Evolutionary conservation across 305 asterid genomes (phyloP).

Genomic region (Fraxinus xanthoxyloides): DNA sequence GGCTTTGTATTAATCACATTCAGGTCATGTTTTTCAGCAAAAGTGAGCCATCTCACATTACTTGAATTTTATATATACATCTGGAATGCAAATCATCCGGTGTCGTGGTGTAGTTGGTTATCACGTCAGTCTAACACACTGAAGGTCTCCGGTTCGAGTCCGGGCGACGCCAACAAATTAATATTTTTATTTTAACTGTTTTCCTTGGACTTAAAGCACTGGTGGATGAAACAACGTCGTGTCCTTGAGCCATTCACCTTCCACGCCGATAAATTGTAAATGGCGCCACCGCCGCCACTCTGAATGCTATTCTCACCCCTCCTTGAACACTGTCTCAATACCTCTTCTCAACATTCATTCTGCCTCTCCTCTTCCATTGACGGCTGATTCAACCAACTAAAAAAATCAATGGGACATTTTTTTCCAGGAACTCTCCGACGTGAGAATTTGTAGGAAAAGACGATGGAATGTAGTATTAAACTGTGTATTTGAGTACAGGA

Average conservation of each 20-base stretch:
- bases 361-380: neutral
- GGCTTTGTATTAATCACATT: neutral
- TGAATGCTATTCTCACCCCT: neutral
- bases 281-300: neutral
- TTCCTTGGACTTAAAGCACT: neutral
- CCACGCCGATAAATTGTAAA: neutral
- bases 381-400: neutral
- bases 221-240: neutral
- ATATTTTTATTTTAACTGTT: neutral
- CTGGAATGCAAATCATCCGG: conserved; percentile 20
- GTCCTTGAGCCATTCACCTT: neutral
- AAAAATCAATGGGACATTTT: neutral
- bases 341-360: neutral
- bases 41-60: neutral
- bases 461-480: neutral
- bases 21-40: neutral
- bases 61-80: too few relatives aligned
- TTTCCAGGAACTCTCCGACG: neutral
- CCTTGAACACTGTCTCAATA: neutral
- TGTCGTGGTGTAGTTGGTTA: conserved; percentile 65
- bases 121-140: conserved; percentile 64
- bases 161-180: conserved; percentile 57
- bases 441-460: neutral
- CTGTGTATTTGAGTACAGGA: neutral
- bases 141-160: conserved; percentile 60